Evolutionary conservation across 768 basidiomycete species (phyloP).

Genomic region (Leccinum rimulosum): DNA sequence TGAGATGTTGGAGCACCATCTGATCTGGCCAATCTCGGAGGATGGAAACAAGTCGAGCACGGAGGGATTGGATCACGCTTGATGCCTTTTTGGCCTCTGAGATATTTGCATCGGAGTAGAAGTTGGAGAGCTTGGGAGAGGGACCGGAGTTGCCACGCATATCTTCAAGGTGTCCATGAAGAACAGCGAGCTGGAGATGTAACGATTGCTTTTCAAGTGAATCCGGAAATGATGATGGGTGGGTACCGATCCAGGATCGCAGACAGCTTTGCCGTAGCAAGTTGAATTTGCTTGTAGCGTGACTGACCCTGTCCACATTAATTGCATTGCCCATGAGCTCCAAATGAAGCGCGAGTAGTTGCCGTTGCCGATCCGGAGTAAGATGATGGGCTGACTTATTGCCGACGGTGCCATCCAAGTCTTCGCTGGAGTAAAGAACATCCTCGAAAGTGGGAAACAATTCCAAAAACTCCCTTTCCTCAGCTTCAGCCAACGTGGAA

Average conservation of each 20-base stretch:
- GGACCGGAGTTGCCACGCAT: conserved; percentile 27
- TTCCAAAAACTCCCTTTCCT: conserved; percentile 78
- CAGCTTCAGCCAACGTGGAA: conserved; percentile 67
- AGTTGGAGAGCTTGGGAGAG: conserved; percentile 49
- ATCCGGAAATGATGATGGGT: conserved; percentile 34
- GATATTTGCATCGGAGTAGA: conserved; percentile 80
- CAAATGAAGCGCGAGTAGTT: conserved; percentile 49
- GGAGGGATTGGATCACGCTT: conserved; percentile 48
- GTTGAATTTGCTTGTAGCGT: conserved; percentile 26
- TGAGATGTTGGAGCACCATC: conserved; percentile 89
- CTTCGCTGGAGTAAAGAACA: conserved; percentile 35
- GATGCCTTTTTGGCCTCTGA: conserved; percentile 64
- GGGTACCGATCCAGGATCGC: conserved; percentile 32
- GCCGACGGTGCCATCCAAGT: neutral
- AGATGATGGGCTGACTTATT: conserved; percentile 30
- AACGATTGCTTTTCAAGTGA: conserved; percentile 51
- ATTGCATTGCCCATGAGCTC: conserved; percentile 33
- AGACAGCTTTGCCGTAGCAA: conserved; percentile 35
- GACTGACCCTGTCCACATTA: conserved; percentile 1
- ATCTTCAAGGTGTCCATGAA: conserved; percentile 40
- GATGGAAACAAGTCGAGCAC: conserved; percentile 50
- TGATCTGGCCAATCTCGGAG: conserved; percentile 93
- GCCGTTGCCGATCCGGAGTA: conserved; percentile 24
- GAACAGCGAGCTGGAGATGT: conserved; percentile 49
- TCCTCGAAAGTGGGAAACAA: conserved; percentile 87